Base-by-base conservation (phyloP, 306 rosid genomes). In the Parietaria judaica region DNA sequence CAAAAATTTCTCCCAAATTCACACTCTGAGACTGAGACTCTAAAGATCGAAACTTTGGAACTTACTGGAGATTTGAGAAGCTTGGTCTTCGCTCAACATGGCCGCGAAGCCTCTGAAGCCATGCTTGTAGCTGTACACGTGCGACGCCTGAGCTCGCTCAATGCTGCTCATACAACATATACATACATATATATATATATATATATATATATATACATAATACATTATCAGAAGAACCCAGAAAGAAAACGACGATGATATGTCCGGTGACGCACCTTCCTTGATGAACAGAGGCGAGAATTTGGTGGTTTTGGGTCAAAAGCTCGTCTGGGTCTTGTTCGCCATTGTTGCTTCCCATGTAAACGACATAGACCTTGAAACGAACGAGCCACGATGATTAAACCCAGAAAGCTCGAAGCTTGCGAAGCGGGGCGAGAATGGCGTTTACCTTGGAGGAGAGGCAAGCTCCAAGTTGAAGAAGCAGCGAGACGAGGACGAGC, bases 271-370 rank as follows among this genome's bases (percentile, higher is more conserved):
- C 66, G 60, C 64, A 87, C 95, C 88, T 81, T 77, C 83, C 90
- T 1, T 55, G 14, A 23, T 87, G 88, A 70, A 87, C 95, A 59
- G 77, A 34, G 67, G 88, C 76, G 66, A 87, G 84, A 52, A 87
- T 84, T 56, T 84, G 81, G 75, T 84, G 90, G 56, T 79, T 70
- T 14, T 79, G 82, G 43, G 60, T 68, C 79, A 84, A 60, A 78
- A 75, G 70, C 56, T 79, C 84, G 54, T 65, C 86, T 59, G 88
- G 72, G 59, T 79, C 74, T 65, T 75, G 69, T 0, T 75, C 69
- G 0, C 76, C 79, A 71, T 80, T 79, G 47, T 75, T 79, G 86
- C 83, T 84, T 79, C 95, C 95, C 88, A 87, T 87, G 53, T 87
- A 87, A 58, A 81, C 90, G 0, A 87, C 86, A 81, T 79, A 84